A percentile compares a stretch with the other conserved stretches of the same genome.
Conservation (phyloP, 2,329 filamentous ascomycete genomes). For the Arthrobotrys entomopaga region DNA sequence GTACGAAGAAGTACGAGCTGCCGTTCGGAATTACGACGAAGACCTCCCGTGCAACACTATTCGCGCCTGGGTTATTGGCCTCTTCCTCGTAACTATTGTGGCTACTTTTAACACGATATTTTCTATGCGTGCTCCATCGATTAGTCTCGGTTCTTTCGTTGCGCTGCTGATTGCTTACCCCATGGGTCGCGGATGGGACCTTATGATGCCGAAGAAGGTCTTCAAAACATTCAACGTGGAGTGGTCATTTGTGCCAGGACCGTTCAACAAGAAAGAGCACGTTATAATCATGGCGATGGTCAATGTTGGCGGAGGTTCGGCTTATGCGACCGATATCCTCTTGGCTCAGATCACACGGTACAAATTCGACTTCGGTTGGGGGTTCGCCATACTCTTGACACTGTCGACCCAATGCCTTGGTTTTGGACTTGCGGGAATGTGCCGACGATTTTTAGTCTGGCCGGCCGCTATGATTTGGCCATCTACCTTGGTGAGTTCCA, state of each 20-base stretch:
- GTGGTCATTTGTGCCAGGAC: constrained; percentile 72
- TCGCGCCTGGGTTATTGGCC: constrained; percentile 72
- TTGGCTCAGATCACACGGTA: constrained; percentile 51
- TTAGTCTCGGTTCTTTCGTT: constrained; percentile 70
- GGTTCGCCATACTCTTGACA: constrained; percentile 66
- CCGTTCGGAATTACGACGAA: constrained; percentile 73
- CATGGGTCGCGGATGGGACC: constrained; percentile 71
- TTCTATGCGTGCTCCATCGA: constrained; percentile 71
- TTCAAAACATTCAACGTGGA: constrained; percentile 67
- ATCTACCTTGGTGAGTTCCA: constrained; percentile 72
- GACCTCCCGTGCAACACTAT: constrained; percentile 74
- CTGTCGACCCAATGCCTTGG: constrained; percentile 69
- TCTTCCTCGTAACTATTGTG: constrained; percentile 68
- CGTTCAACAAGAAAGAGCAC: constrained; percentile 78
- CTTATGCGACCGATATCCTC: constrained; percentile 45
- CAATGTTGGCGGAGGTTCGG: constrained; percentile 67
- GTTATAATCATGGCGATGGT: constrained; percentile 77
- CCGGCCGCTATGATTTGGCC: constrained; percentile 62
- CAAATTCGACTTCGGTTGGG: constrained; percentile 58
- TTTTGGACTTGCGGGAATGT: constrained; percentile 67
- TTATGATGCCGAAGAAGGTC: constrained; percentile 66
- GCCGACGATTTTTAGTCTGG: constrained; percentile 53
- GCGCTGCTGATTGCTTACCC: constrained; percentile 74
- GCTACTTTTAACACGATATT: constrained; percentile 73
- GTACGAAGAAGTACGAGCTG: constrained; percentile 73